phyloP scores from a whole-genome alignment of 257 asterid species.

The Primulina eburnea region DNA sequence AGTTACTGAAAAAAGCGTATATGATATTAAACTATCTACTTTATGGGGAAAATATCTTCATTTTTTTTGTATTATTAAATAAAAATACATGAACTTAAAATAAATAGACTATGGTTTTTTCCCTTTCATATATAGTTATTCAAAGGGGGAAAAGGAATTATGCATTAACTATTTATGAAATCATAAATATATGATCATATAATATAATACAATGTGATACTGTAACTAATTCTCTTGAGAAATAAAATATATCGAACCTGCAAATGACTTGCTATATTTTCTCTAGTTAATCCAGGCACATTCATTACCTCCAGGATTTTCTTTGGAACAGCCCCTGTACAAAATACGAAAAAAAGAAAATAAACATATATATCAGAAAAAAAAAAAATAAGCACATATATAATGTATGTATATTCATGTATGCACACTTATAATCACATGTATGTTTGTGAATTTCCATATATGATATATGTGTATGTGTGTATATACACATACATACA shows the following conservation, averaged over 20 bases:
- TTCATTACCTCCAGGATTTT: slow-evolving; percentile 50
- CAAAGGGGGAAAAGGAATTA: not conserved
- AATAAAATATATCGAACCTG: slow-evolving; percentile 40
- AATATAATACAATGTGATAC: not conserved
- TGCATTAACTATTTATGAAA: not conserved
- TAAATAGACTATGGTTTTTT: not conserved
- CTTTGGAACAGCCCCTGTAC: slow-evolving; percentile 53
- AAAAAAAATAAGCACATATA: too few species aligned
- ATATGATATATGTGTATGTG: too few species aligned
- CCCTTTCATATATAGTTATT: not conserved
- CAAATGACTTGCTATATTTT: slow-evolving; percentile 69
- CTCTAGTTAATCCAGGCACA: slow-evolving; percentile 52
- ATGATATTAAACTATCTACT: not conserved
- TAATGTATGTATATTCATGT: too few species aligned
- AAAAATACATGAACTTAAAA: not conserved
- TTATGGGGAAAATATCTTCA: slow-evolving; percentile 5
- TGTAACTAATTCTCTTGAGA: not conserved
- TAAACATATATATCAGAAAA: not conserved
- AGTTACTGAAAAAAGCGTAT: not conserved
- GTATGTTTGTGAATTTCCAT: too few species aligned
- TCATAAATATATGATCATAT: not conserved
- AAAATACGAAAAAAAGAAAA: not conserved
- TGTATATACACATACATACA: not conserved
- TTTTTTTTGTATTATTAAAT: not conserved
- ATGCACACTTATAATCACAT: too few species aligned